Base-by-base conservation (phyloP, 176 grass and related monocot genomes). In the Aegilops tauschii region DNA sequence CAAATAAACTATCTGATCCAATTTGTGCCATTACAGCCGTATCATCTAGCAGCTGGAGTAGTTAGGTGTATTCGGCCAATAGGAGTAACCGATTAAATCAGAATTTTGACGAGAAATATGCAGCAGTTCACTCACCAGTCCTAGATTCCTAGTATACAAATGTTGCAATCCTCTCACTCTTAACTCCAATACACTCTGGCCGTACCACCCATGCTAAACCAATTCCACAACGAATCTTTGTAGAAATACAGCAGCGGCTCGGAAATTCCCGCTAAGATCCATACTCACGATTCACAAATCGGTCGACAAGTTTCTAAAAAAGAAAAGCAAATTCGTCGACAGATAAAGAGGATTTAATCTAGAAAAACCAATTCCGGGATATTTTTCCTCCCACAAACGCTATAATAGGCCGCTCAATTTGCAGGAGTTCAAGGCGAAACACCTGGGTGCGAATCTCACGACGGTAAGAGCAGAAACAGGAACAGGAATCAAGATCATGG, bases 191-290 rank as follows among this genome's bases (percentile, higher is more conserved):
- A 20, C n/a, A 71, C 20, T 59, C 30, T 27, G 52, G 25, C 80
- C 35, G 62, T 37, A 71, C 14, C 25, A 10, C 14, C 73, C 44
- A 11, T 27, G 63, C 13, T 30, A 34, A 45, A 59, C 16, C 32
- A 45, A 65, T 79, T 78, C 79, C 31, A 20, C 20, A 44, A 29
- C 17, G 45, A 67, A 83, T 47, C 80, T 75, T 69, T n/a, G 16
- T 69, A 21, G 8, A 47, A 5, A 36, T 80, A 69, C 29, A 61
- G 12, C 35, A 62, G 47, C 27, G 27, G 20, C 28, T 52, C 27
- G 27, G 68, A 52, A 42, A 78, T 86, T 39, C 17, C 63, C 12
- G 50, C 21, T 30, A n/a, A 65, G 79, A 86, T 82, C 88, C 30
- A 70, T 64, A 16, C 56, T 66, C 74, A 35, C 34, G 30, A 27